These are phyloP conservation scores for Phytopythium helicoides DNA, from an alignment of 352 stramenopile species.

Conservation along the genomic window DNA sequence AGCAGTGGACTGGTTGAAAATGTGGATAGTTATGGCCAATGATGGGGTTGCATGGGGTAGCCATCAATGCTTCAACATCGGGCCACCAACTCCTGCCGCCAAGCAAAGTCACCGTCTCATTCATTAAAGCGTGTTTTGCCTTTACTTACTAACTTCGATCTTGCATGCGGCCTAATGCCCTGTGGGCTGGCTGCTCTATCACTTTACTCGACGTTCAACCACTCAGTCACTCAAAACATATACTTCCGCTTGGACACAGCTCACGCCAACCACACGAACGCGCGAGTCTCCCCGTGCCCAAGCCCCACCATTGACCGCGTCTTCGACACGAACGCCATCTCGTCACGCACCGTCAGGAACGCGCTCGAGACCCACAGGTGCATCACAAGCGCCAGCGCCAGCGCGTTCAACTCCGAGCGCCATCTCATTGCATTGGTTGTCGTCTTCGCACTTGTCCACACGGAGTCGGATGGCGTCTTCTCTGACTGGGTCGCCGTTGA, in stretches of 20 bases:
- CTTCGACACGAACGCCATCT: slow-evolving; percentile 8
- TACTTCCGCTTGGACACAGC: neutral
- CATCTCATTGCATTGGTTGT: neutral
- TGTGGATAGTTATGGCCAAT: too few relatives aligned
- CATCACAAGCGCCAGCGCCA: neutral
- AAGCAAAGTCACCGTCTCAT: too few relatives aligned
- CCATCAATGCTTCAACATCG: too few relatives aligned
- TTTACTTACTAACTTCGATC: too few relatives aligned
- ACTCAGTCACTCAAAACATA: neutral
- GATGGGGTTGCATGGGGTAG: too few relatives aligned
- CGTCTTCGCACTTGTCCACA: too few relatives aligned
- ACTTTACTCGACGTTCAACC: neutral
- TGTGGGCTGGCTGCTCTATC: too few relatives aligned
- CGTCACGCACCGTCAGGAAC: neutral
- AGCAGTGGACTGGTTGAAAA: neutral
- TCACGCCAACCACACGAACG: neutral
- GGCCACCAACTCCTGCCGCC: too few relatives aligned
- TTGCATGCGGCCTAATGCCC: too few relatives aligned
- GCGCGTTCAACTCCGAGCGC: neutral
- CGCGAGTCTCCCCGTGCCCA: slow-evolving; percentile 2
- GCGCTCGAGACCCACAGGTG: neutral
- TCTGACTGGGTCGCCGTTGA: too few relatives aligned
- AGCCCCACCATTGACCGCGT: slow-evolving; percentile 1
- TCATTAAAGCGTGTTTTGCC: too few relatives aligned
- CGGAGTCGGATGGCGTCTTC: too few relatives aligned